Evolutionary conservation across 805 yeast genomes (phyloP).

Genomic region (Metschnikowia lachancei): DNA sequence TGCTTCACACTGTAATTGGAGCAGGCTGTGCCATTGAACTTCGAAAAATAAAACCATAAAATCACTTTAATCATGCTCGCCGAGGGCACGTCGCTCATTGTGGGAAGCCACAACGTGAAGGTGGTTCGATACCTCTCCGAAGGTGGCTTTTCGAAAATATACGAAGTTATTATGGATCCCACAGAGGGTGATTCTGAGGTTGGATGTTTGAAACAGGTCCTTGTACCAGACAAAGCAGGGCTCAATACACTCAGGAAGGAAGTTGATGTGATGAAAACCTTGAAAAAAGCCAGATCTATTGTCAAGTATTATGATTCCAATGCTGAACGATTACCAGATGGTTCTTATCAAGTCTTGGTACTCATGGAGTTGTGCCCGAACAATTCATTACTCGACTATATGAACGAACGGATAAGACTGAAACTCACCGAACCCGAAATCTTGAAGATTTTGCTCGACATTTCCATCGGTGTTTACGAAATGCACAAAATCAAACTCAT

Average conservation of each 20-base stretch:
- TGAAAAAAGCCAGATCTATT: slow-evolving; percentile 54
- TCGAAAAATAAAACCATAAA: no score
- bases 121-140: slow-evolving; percentile 39
- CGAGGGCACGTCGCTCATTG: slow-evolving; percentile 39
- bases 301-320: slow-evolving; percentile 75
- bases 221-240: slow-evolving; percentile 69
- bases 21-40: neutral
- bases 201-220: slow-evolving; percentile 71
- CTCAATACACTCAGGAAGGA: slow-evolving; percentile 64
- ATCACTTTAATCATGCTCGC: slow-evolving; percentile 22
- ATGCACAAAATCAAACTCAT: slow-evolving; percentile 82
- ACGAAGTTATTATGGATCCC: slow-evolving; percentile 58
- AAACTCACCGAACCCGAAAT: slow-evolving; percentile 77
- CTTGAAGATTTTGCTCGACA: slow-evolving; percentile 77
- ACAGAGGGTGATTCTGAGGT: slow-evolving; percentile 42
- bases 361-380: slow-evolving; percentile 93
- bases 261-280: slow-evolving; percentile 73
- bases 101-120: slow-evolving; percentile 40
- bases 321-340: slow-evolving; percentile 56
- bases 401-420: slow-evolving; percentile 81
- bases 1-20: neutral
- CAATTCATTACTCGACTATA: slow-evolving; percentile 80
- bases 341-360: slow-evolving; percentile 78
- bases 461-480: slow-evolving; percentile 71
- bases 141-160: slow-evolving; percentile 82